Base-by-base conservation (phyloP, 208 protist genomes). In the Acanthamoeba lenticulata region DNA sequence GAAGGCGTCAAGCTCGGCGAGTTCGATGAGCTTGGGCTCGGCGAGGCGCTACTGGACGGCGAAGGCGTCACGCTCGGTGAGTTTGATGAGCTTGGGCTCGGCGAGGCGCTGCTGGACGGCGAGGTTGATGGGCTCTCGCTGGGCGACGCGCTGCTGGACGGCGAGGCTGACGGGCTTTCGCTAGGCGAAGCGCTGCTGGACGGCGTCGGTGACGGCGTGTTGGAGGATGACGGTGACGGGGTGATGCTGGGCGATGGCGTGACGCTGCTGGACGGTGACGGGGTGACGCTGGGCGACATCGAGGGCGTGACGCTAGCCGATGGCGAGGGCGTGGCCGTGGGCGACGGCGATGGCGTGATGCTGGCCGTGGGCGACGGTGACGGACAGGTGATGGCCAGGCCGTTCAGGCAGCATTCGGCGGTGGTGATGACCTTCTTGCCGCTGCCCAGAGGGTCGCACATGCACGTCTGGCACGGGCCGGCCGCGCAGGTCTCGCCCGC, bases 401-500 rank as follows among this genome's bases (percentile, higher is more conserved):
- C 69, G 38, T 45, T 45, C n/a, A 32, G 27, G 69, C 69, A 79
- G 69, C 69, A 79, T 21, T 29, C 44, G 67, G 69, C 69, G 69
- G 40, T 79, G 69, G 69, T 79, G 69, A 79, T 79, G 36, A 29
- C 11, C 40, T 79, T 79, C 21, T 40, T 5, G 69, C 44, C 44
- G 69, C 44, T 45, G 38, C 40, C n/a, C n/a, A n/a, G n/a, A n/a
- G n/a, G n/a, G n/a, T n/a, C 69, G 69, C 69, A 79, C 32, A 79
- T 3, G 69, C 69, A 79, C 7, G 40, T 15, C 69, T 79, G 69
- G 69, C 69, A 79, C 17, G 69, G 69, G 0, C 69, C 69, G 13
- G 69, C 79, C 9, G 79, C 34, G 36, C 79, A 89, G 45, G 79
- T 62, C 79, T 89, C 79, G 29, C 79, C 79, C 38, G 27, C 7